Percentiles rank a stretch among this genome's conserved stretches.
Evolutionary conservation across 805 yeast species (phyloP).

Genomic region (Yarrowia keelungensis): DNA sequence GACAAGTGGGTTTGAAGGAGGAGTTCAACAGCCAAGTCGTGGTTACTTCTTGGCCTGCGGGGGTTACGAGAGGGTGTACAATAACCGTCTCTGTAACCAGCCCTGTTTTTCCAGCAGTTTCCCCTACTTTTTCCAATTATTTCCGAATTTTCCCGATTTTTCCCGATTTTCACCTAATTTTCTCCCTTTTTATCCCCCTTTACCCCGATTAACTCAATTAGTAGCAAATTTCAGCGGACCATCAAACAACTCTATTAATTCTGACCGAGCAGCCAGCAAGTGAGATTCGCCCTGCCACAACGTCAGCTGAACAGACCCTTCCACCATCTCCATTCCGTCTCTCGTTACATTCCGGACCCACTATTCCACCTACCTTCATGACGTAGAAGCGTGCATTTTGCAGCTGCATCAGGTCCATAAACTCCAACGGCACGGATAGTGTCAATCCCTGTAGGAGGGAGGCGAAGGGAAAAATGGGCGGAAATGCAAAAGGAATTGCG

Average conservation of each 20-base stretch:
- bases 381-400: constrained; percentile 6
- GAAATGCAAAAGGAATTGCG: not conserved
- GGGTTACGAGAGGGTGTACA: no score
- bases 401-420: constrained; percentile 11
- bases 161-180: not conserved
- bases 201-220: constrained; percentile 14
- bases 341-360: constrained; percentile 25
- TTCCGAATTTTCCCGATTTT: not conserved
- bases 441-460: not conserved
- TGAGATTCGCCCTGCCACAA: no score
- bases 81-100: no score
- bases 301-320: no score
- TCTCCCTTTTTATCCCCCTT: not conserved
- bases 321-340: no score
- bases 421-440: constrained; percentile 32
- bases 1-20: not conserved
- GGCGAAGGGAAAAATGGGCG: not conserved
- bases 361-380: constrained; percentile 1
- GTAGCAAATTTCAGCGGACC: not conserved
- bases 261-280: no score
- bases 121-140: not conserved
- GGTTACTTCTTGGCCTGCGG: not conserved
- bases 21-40: not conserved
- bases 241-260: not conserved
- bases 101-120: no score